Conservation (phyloP, 208 protist genomes). For the Trypanosoma cruzi region DNA sequence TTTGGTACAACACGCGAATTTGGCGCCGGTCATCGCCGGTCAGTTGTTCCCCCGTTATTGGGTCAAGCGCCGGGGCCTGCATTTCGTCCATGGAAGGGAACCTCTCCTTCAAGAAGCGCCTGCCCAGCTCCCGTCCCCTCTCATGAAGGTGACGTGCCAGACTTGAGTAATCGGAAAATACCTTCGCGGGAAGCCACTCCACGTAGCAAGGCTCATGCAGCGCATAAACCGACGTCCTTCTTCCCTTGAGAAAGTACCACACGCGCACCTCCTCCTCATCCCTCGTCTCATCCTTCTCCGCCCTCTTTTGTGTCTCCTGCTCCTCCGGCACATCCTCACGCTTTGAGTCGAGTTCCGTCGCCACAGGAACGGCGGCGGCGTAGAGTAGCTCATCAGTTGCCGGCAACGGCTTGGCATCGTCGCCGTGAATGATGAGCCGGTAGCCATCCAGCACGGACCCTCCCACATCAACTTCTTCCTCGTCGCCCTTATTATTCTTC, state of each 20-base stretch:
- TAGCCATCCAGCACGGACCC: constrained; percentile 1
- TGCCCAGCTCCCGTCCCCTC: not conserved
- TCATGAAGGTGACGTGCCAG: not conserved
- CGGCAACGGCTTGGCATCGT: not conserved
- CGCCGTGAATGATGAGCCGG: constrained; percentile 1
- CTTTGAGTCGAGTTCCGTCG: not conserved
- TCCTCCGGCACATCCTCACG: not conserved
- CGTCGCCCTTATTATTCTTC: not conserved
- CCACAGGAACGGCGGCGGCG: constrained; percentile 3
- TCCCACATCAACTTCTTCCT: not conserved
- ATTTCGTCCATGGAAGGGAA: not conserved
- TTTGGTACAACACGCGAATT: not conserved
- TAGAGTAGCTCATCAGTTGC: not conserved
- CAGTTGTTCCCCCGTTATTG: not conserved
- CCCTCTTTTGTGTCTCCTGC: not conserved
- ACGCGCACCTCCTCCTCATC: not conserved
- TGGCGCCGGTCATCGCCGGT: no score
- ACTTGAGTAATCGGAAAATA: not conserved
- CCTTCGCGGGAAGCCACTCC: not conserved
- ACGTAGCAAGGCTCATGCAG: constrained; percentile 6
- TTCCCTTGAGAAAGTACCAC: constrained; percentile 19
- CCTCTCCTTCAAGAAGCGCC: not conserved
- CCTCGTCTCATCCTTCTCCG: not conserved
- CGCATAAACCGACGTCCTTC: no score
- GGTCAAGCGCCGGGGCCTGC: not conserved